Base-by-base conservation (phyloP, 2,329 filamentous ascomycete genomes). In the Xylariales sp. region DNA sequence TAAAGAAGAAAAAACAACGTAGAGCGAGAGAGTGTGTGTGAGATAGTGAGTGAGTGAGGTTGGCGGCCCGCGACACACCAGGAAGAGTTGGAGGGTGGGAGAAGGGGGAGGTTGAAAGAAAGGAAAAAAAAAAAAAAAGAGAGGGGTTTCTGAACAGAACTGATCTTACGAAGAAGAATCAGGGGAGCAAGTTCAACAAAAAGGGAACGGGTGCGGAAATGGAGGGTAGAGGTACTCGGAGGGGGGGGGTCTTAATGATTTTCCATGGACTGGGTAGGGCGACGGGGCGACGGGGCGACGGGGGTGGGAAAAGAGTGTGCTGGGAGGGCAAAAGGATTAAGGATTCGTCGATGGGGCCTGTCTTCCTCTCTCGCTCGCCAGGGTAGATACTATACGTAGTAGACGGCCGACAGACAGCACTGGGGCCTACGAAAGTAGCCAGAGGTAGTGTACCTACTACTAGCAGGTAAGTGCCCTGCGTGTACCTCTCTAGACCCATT, bases 101-200 rank as follows among this genome's bases (percentile, higher is more conserved):
- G 68, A 76, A 72, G 75, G 77, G 76, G 75, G 68, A 77, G 71
- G 73, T 75, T 76, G 77, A 75, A 70, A 76, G 75, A 78, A 76
- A 76, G 72, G 36, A 39, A 39, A 39, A 8, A 39, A 39, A 39
- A 39, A 39, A 78, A 78, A 78, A 80, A 75, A 79, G 79, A 76
- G 79, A 74, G 76, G 71, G 73, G 74, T 74, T 77, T 81, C 78
- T 81, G 79, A 78, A 78, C 72, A 78, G 74, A 77, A 78, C 71
- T 78, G 73, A 76, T 77, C 72, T 76, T 73, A 61, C 73, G 72
- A 74, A 77, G 74, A 74, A 74, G 77, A 79, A 77, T 78, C 78
- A 78, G 77, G 79, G 76, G 76, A 73, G 75, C 59, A 68, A 41
- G 63, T 65, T 70, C 75, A 77, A 80, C 78, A 78, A 75, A 74